Evolutionary conservation across 306 rosid genomes (phyloP).

Genomic region (Potentilla sterilis): DNA sequence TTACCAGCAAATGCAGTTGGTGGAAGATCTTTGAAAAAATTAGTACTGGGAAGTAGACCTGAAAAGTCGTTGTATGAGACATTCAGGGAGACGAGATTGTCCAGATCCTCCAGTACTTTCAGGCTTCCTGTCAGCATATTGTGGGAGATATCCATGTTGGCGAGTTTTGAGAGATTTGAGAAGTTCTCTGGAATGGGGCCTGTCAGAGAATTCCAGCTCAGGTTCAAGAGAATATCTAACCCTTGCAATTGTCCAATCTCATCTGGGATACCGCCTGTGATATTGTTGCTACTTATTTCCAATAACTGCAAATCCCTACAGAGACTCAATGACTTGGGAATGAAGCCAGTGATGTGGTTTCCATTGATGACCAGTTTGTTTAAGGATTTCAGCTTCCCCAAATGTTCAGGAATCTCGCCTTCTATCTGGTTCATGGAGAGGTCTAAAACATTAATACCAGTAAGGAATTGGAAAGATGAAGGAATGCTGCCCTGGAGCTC

Average conservation of each 20-base stretch:
- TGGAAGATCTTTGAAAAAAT: constrained; percentile 70
- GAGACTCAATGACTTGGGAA: constrained; percentile 67
- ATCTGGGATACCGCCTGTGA: constrained; percentile 64
- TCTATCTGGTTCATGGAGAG: constrained; percentile 64
- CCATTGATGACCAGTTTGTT: constrained; percentile 67
- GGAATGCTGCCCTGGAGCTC: constrained; percentile 71
- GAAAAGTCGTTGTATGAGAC: constrained; percentile 79
- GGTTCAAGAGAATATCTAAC: constrained; percentile 76
- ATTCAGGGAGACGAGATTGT: constrained; percentile 77
- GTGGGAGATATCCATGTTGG: constrained; percentile 83
- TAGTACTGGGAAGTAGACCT: constrained; percentile 75
- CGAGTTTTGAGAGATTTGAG: constrained; percentile 79
- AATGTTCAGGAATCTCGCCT: constrained; percentile 58
- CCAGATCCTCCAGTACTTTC: constrained; percentile 50
- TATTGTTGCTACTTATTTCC: constrained; percentile 73
- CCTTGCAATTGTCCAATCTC: constrained; percentile 78
- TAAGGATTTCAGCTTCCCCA: constrained; percentile 64
- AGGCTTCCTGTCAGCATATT: constrained; percentile 74
- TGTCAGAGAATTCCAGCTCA: constrained; percentile 77
- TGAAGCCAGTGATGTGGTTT: constrained; percentile 57
- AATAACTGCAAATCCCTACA: constrained; percentile 80
- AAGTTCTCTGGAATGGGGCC: constrained; percentile 78
- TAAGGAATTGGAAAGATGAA: constrained; percentile 56
- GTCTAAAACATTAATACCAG: constrained; percentile 68
- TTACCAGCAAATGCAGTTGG: constrained; percentile 62